Percentiles rank a stretch among this genome's conserved stretches.
Evolutionary conservation across 495 filamentous ascomycete genomes (phyloP).

Genomic region (Rhypophila decipiens): DNA sequence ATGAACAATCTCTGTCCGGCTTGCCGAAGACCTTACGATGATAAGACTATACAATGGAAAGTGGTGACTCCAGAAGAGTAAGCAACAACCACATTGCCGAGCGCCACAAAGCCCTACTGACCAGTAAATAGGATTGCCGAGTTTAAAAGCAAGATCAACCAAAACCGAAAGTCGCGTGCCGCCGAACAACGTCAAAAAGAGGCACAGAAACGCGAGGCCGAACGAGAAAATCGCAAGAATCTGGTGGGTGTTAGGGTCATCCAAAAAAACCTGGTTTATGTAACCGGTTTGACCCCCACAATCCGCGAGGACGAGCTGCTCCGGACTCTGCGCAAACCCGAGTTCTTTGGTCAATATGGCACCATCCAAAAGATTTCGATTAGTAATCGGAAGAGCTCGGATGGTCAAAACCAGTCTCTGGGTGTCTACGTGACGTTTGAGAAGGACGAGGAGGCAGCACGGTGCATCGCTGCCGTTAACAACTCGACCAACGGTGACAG

Average conservation of each 20-base stretch:
- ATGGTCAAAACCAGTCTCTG: slow-evolving; percentile 66
- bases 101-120: neutral
- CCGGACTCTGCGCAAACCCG: slow-evolving; percentile 73
- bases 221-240: slow-evolving; percentile 90
- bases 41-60: slow-evolving; percentile 94
- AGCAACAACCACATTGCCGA: neutral
- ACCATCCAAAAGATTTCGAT: slow-evolving; percentile 99
- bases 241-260: slow-evolving; percentile 90
- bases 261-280: slow-evolving; percentile 98
- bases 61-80: slow-evolving; percentile 91
- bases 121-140: slow-evolving; percentile 38
- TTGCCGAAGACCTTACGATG: slow-evolving; percentile 89
- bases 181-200: slow-evolving; percentile 84
- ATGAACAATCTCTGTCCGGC: slow-evolving; percentile 95
- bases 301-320: slow-evolving; percentile 87
- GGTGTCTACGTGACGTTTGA: slow-evolving; percentile 97
- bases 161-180: slow-evolving; percentile 86
- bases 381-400: slow-evolving; percentile 79
- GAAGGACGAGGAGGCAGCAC: slow-evolving; percentile 75
- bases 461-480: slow-evolving; percentile 87
- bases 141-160: slow-evolving; percentile 79
- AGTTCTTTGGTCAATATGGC: slow-evolving; percentile 98
- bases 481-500: slow-evolving; percentile 86
- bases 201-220: slow-evolving; percentile 89
- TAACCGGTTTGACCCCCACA: slow-evolving; percentile 85